phyloP scores from a whole-genome alignment of 208 protist genomes.

The Leishmania aethiopica region DNA sequence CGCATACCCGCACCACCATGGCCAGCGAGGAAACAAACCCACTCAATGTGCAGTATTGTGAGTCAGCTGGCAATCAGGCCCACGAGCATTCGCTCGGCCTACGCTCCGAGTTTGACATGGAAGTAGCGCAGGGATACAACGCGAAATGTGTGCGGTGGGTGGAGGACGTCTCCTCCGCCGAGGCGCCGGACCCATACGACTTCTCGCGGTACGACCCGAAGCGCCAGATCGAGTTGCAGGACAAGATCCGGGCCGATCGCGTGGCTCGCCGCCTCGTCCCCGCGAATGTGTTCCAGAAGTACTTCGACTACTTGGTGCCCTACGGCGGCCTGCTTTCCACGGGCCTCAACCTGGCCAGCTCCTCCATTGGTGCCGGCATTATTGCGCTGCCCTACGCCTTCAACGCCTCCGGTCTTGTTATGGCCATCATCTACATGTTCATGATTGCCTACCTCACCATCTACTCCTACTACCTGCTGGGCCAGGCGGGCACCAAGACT shows the following conservation, averaged over 20 bases:
- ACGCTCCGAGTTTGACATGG: neutral
- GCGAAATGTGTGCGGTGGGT: neutral
- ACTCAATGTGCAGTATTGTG: too few relatives aligned
- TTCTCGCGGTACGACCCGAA: slow-evolving; percentile 19
- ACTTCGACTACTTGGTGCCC: slow-evolving; percentile 50
- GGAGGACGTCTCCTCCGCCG: slow-evolving; percentile 8
- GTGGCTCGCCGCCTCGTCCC: slow-evolving; percentile 29
- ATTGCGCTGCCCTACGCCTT: slow-evolving; percentile 61
- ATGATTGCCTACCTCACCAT: slow-evolving; percentile 45
- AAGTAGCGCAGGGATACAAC: neutral
- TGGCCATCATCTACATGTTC: slow-evolving; percentile 39
- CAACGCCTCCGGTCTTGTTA: slow-evolving; percentile 43
- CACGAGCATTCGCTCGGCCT: neutral
- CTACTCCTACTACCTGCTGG: slow-evolving; percentile 65
- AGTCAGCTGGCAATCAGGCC: too few relatives aligned
- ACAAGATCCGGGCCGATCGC: slow-evolving; percentile 20
- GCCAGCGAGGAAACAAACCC: neutral
- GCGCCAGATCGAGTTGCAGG: neutral
- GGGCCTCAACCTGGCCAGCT: slow-evolving; percentile 53
- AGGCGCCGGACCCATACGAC: slow-evolving; percentile 12
- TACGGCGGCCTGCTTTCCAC: slow-evolving; percentile 57
- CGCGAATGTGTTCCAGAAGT: slow-evolving; percentile 34
- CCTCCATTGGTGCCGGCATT: slow-evolving; percentile 64
- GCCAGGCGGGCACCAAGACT: slow-evolving; percentile 30
- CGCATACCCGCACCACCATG: neutral